Conservation (phyloP, 257 asterid genomes). For the Plantago major region DNA sequence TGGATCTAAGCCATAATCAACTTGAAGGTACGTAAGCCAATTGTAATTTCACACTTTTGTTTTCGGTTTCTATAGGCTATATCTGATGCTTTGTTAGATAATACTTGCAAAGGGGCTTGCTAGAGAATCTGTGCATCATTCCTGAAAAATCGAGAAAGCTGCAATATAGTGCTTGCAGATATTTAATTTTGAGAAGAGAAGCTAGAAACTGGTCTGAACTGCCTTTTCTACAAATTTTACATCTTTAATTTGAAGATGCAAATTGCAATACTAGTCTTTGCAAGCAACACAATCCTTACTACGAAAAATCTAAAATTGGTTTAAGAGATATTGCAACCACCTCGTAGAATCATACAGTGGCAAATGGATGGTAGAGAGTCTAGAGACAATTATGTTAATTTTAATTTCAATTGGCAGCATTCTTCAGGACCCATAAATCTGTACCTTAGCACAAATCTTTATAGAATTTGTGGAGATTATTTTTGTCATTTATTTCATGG, state of each 20-base stretch:
- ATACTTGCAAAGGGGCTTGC: not conserved
- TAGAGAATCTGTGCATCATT: no score
- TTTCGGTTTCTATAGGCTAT: not conserved
- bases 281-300: not conserved
- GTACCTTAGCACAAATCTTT: not conserved
- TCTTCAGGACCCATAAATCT: not conserved
- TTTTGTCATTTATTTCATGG: not conserved
- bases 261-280: no score
- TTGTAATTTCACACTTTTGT: not conserved
- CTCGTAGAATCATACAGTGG: not conserved
- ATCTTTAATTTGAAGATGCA: no score
- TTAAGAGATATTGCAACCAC: not conserved
- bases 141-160: not conserved
- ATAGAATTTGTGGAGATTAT: not conserved
- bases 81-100: not conserved
- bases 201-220: no score
- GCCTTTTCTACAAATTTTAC: no score
- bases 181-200: no score
- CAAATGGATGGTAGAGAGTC: not conserved
- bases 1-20: slow-evolving; percentile 78
- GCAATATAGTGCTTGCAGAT: no score
- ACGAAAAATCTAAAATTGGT: not conserved
- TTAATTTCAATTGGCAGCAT: not conserved
- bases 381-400: not conserved
- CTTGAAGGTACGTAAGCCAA: slow-evolving; percentile 51